These are phyloP conservation scores for Wakefieldia striispora DNA, from an alignment of 768 basidiomycete species.

Conservation along the genomic window DNA sequence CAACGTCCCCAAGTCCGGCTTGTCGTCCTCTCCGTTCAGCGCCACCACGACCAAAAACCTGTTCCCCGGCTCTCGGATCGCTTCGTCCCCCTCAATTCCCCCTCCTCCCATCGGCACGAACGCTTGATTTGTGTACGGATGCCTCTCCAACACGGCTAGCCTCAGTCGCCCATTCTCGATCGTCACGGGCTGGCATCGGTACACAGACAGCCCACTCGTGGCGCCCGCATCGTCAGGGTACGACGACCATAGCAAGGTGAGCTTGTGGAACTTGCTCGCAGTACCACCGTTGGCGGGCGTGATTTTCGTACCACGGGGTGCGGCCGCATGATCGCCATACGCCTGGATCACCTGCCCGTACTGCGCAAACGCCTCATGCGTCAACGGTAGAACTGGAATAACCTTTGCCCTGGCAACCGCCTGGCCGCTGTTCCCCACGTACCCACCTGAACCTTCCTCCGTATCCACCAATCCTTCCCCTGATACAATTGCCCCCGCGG, in stretches of 20 bases:
- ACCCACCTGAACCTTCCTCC: neutral
- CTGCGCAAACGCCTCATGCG: constrained; percentile 80
- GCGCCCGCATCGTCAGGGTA: constrained; percentile 62
- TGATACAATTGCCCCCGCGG: constrained; percentile 10
- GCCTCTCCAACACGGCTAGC: constrained; percentile 81
- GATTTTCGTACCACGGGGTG: constrained; percentile 65
- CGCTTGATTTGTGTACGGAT: constrained; percentile 85
- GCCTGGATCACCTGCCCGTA: constrained; percentile 94
- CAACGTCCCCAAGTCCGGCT: constrained; percentile 71
- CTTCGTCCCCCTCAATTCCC: constrained; percentile 39
- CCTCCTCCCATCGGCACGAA: constrained; percentile 91
- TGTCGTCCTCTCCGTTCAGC: constrained; percentile 69
- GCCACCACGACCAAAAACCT: constrained; percentile 87
- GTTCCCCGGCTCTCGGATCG: constrained; percentile 45
- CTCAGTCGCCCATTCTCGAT: constrained; percentile 49
- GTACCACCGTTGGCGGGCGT: constrained; percentile 88
- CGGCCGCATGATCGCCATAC: constrained; percentile 63
- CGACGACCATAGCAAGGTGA: constrained; percentile 64
- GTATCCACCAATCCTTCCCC: constrained; percentile 1
- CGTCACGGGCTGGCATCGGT: constrained; percentile 63
- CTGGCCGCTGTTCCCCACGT: neutral
- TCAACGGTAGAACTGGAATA: constrained; percentile 67
- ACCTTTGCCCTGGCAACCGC: constrained; percentile 16
- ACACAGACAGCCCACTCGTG: constrained; percentile 75
- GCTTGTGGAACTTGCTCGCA: constrained; percentile 90